Evolutionary conservation across 2,329 filamentous ascomycete genomes (phyloP), one percentile per base, ranked within the genome.

Genomic region (Ilyonectria mors-panacis): DNA sequence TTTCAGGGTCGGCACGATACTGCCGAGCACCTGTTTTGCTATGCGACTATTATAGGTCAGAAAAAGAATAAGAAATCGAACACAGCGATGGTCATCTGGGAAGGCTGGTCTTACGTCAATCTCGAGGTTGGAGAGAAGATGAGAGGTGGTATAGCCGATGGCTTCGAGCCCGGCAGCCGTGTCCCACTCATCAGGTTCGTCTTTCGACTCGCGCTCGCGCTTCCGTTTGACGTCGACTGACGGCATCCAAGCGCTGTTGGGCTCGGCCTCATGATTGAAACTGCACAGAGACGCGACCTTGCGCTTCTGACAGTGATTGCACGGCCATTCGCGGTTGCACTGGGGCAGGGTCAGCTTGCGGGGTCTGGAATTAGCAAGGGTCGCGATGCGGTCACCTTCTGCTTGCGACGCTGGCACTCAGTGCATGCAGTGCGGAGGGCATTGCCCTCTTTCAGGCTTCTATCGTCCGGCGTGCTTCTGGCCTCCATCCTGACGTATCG

Each of bases 241-340:
- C 21, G 50, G 48, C 19, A 66, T 37, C 47, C 70, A 77, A 28
- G 77, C 76, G 10, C 63, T 62, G 50, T 64, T 63, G 15, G 57
- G 61, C 37, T 73, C 73, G 39, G 66, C 68, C 42, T 69, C 59
- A 56, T 72, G 70, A 53, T 69, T 76, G 64, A 81, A 82, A 50
- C 74, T 73, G 65, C 81, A 82, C 65, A 77, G 76, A 60, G 80
- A 75, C 54, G 76, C 76, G 37, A 82, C 78, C 65, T 81, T 81
- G 70, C 81, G 79, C 66, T 81, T 81, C 65, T 79, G 78, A 61
- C 80, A 82, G 63, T 81, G 80, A 56, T 78, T 78, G 59, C 80
- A 82, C 10, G 80, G 80, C 80, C 80, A 82, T 58, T 81, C 77
- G 33, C 80, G 79, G 65, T 80, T 80, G 74, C 81, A 82, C 81